Percentiles rank a stretch among this genome's conserved stretches.
Conservation (phyloP, 768 basidiomycete species). For the Mycena latifolia region DNA sequence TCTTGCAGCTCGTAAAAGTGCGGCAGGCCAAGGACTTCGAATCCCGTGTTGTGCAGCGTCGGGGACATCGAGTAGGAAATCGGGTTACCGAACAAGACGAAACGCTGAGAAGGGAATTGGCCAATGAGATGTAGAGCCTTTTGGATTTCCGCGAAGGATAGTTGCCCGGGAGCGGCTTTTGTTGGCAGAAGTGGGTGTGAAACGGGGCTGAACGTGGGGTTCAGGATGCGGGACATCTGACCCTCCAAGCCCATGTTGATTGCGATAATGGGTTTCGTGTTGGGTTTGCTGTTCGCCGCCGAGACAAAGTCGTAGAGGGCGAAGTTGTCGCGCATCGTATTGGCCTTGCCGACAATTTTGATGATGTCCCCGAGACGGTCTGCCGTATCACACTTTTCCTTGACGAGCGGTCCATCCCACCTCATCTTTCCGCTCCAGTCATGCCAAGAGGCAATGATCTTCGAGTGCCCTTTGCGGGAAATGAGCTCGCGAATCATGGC, state of each 20-base stretch:
- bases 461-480: slow-evolving; percentile 74
- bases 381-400: slow-evolving; percentile 78
- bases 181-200: slow-evolving; percentile 90
- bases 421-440: slow-evolving; percentile 90
- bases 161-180: slow-evolving; percentile 93
- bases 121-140: slow-evolving; percentile 85
- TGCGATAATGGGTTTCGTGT: slow-evolving; percentile 88
- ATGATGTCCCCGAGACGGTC: slow-evolving; percentile 84
- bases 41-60: slow-evolving; percentile 92
- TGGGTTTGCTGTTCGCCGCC: slow-evolving; percentile 53
- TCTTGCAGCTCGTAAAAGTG: slow-evolving; percentile 87
- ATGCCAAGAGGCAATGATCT: slow-evolving; percentile 94
- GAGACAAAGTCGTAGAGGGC: slow-evolving; percentile 79
- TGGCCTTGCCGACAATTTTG: slow-evolving; percentile 93
- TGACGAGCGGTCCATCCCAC: slow-evolving; percentile 79
- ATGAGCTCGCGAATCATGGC: slow-evolving; percentile 70
- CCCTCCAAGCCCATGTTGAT: slow-evolving; percentile 95
- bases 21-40: slow-evolving; percentile 84
- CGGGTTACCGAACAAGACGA: slow-evolving; percentile 92
- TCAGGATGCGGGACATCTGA: slow-evolving; percentile 91
- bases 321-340: slow-evolving; percentile 81
- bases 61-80: slow-evolving; percentile 94
- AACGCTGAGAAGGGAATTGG: slow-evolving; percentile 76
- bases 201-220: slow-evolving; percentile 88
- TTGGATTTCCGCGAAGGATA: slow-evolving; percentile 91